Base-by-base conservation (phyloP, 495 filamentous ascomycete species). In the Penicillium bialowiezense region DNA sequence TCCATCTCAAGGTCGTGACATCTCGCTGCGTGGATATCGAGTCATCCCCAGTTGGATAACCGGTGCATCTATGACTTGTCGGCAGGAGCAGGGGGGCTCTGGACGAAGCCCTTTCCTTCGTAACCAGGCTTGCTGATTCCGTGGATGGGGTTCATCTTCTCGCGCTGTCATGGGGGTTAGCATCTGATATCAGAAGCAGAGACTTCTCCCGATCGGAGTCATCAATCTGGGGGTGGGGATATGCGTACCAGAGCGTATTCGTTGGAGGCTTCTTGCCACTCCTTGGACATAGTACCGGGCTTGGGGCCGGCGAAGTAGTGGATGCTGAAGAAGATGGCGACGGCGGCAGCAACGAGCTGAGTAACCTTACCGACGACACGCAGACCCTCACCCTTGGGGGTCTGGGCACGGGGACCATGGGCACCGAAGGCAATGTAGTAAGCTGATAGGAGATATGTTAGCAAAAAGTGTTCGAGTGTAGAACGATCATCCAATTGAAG, bases 391-490 rank as follows among this genome's bases (percentile, higher is more conserved):
- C 86, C 93, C 41, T 93, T 85, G 45, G 92, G 88, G 45, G 86
- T 64, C 26, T 79, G 69, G 32, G 91, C 79, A 44, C 93, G 91
- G 49, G 93, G 93, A 48, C 93, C 93, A 71, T 97, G 95, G 54
- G 90, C 79, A 44, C 93, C 93, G 68, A 98, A 98, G 55, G 93
- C 91, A 62, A 97, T 95, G 84, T 86, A 98, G 86, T 97, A 98
- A 56, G 93, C 93, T 98, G 34, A 34, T 28, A 44, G 31, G 34
- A 41, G 49, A 33, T 36, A 53, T 54, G 48, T 68, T 39, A 65
- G 60, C 48, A 58, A 5, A 17, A 26, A 44, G n/a, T 28, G 43
- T 0, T 21, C 51, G 51, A 41, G 49, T 39, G 38, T 42, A 52
- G 38, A 24, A 48, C 24, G 29, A 31, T 3, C 36, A 10, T 10